phyloP scores from a whole-genome alignment of 345 rosid genomes.

The Acer saccharum region DNA sequence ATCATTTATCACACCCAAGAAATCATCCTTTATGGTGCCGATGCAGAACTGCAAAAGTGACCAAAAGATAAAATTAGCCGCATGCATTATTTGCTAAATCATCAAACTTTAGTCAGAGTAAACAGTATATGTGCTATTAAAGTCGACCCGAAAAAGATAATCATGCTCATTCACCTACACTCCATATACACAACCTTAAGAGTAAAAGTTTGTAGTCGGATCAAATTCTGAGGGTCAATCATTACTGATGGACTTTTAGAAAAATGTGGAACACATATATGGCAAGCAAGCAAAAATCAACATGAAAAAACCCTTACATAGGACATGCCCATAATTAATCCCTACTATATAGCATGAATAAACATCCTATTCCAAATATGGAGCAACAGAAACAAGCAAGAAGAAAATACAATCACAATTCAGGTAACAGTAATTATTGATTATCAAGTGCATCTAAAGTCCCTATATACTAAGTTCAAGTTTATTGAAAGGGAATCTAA shows the following conservation, averaged over 20 bases:
- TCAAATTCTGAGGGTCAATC: background rate
- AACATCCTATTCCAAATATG: background rate
- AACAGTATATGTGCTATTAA: background rate
- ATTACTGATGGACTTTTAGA: no score
- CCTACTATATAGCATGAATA: background rate
- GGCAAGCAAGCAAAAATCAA: no score
- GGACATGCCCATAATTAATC: no score
- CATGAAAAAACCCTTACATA: no score
- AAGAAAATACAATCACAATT: background rate
- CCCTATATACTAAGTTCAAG: background rate
- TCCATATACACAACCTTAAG: no score
- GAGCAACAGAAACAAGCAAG: background rate
- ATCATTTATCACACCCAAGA: conserved; percentile 93
- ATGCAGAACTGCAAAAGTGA: conserved; percentile 76
- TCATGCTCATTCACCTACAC: no score
- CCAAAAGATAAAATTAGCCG: background rate
- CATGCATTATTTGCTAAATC: background rate
- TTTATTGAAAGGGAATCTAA: background rate
- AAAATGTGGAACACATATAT: no score
- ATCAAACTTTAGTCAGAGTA: background rate
- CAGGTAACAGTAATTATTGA: background rate
- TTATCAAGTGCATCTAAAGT: background rate
- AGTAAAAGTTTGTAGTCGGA: background rate
- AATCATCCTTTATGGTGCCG: conserved; percentile 91
- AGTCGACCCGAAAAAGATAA: background rate